Percentiles rank a stretch among this genome's conserved stretches.
phyloP scores from a whole-genome alignment of 345 rosid species.

The Eucalyptus virginea region DNA sequence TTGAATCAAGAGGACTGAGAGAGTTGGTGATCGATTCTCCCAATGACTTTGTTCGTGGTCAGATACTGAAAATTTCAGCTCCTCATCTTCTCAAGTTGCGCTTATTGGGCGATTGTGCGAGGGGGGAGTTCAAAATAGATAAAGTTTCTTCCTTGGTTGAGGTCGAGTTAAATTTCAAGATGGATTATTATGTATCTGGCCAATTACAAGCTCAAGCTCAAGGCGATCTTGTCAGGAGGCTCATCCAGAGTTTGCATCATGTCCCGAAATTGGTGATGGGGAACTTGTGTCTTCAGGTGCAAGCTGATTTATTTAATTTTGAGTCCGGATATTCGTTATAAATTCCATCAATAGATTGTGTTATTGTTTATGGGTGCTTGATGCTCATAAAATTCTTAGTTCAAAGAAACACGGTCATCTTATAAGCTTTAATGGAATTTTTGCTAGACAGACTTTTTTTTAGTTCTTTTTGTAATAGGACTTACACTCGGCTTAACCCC shows the following conservation, averaged over 20 bases:
- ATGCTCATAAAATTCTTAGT: not conserved
- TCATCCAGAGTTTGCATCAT: not conserved
- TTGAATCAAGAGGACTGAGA: no score
- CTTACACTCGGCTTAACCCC: not conserved
- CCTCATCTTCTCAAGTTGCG: not conserved
- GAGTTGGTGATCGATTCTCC: no score
- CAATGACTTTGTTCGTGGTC: no score
- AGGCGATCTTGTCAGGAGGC: not conserved
- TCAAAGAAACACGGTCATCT: not conserved
- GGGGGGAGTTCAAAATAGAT: not conserved
- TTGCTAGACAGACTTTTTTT: not conserved
- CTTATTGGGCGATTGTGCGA: not conserved
- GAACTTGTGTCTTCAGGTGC: not conserved
- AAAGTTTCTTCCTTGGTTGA: not conserved
- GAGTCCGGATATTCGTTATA: not conserved
- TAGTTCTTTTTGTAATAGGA: no score
- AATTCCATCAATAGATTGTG: not conserved
- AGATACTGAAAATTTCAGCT: not conserved
- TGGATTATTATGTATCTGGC: no score
- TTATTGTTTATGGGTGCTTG: not conserved
- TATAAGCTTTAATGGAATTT: no score
- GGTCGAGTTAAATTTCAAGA: not conserved
- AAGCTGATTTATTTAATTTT: no score
- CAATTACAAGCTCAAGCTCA: not conserved
- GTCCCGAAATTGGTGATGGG: not conserved